Base-by-base conservation (phyloP, 2,329 filamentous ascomycete genomes). In the Thielaviopsis musarum region DNA sequence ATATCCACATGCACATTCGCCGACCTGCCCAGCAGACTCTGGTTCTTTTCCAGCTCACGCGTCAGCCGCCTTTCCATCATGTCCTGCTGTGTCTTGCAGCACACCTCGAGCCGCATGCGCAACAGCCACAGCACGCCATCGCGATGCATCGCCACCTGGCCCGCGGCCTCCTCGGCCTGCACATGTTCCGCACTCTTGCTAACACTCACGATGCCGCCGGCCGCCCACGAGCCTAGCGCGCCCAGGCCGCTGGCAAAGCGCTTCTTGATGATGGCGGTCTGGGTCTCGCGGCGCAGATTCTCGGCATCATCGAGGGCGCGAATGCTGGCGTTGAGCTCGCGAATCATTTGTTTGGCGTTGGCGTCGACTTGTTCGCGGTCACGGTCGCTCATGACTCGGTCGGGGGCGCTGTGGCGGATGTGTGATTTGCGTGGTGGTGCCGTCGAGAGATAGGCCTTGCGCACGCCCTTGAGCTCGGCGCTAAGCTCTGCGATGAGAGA, bases 1-100 rank as follows among this genome's bases (percentile, higher is more conserved):
- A 62, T 57, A 21, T 52, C 54, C 2, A 57, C 54, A 24, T 69
- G 64, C 51, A 65, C 60, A 55, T 65, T 75, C 2, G 80, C 77
- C 69, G 60, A 58, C 19, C 88, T 91, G 64, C 89, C 87, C 59
- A 95, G 74, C 61, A 91, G 80, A 67, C 88, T 94, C 71, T 88
- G 88, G 67, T 84, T 91, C 79, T 87, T 93, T 73, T 97, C 91
- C 70, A 91, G 78, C 69, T 94, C 88, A 59, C 93, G 77, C 67
- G 83, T 83, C 65, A 97, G 75, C 65, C 93, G 75, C 67, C 88
- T 87, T 73, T 95, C 91, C 78, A 97, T 95, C 89, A 97, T 96
- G 56, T 79, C 80, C 66, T 88, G 83, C 74, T 97, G 91, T 63
- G 85, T 82, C 66, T 82, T 78, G 51, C 87, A 85, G 60, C 85